A percentile compares a stretch with the other conserved stretches of the same genome.
Conservation (phyloP, 805 yeast genomes). For the Hanseniaspora nectarophila region DNA sequence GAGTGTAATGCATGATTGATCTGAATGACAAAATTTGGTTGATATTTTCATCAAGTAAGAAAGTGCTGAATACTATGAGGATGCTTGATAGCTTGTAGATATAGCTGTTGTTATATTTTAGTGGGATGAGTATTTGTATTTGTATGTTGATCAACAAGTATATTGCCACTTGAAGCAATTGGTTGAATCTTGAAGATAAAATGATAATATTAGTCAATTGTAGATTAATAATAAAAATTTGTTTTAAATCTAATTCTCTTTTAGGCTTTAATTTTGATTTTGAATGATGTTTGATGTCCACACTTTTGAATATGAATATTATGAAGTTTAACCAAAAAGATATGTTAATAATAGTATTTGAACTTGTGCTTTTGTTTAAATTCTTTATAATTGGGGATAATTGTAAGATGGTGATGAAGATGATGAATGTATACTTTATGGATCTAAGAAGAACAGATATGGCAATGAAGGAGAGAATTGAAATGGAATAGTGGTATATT, state of each 20-base stretch:
- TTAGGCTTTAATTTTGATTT: constrained; percentile 13
- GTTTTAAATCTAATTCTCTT: constrained; percentile 31
- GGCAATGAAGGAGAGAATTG: constrained; percentile 15
- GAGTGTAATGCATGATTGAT: not conserved
- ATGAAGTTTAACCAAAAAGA: constrained; percentile 65
- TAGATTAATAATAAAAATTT: constrained; percentile 57
- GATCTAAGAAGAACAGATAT: constrained; percentile 15
- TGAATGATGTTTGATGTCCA: constrained; percentile 6
- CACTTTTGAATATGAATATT: constrained; percentile 35
- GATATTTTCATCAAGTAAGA: not conserved
- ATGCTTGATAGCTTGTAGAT: constrained; percentile 6
- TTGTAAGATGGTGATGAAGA: constrained; percentile 58
- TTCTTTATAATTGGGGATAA: constrained; percentile 85
- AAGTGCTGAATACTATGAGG: not conserved
- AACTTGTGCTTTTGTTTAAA: constrained; percentile 73
- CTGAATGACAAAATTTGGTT: not conserved
- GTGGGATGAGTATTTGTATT: constrained; percentile 25
- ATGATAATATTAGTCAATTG: constrained; percentile 79
- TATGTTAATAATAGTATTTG: constrained; percentile 91
- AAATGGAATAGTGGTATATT: constrained; percentile 20
- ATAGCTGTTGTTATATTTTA: constrained; percentile 9
- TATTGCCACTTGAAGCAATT: constrained; percentile 69
- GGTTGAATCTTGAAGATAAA: constrained; percentile 69
- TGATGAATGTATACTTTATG: constrained; percentile 55
- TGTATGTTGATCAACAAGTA: constrained; percentile 47